Evolutionary conservation across 2,329 filamentous ascomycete species (phyloP).

Genomic region (Diaporthe ampelina): DNA sequence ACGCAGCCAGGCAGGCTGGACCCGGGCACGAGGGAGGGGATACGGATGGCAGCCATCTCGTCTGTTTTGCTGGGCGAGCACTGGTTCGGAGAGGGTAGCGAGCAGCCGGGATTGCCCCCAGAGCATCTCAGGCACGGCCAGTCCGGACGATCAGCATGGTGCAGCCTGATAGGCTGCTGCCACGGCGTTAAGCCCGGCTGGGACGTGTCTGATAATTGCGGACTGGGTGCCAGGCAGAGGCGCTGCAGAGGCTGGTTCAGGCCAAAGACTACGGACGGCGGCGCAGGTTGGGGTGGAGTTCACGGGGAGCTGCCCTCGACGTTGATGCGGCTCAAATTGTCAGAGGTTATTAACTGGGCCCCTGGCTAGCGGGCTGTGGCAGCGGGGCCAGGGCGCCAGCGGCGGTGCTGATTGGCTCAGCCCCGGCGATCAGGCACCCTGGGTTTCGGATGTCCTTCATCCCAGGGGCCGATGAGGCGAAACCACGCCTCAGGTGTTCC

Average conservation of each 20-base stretch:
- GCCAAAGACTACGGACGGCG: slow-evolving; percentile 2
- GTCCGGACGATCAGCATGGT: slow-evolving; percentile 20
- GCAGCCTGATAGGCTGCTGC: slow-evolving; percentile 27
- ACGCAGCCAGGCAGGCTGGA: not conserved
- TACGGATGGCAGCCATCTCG: slow-evolving; percentile 36
- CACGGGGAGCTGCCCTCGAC: slow-evolving; percentile 38
- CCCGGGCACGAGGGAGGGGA: not conserved
- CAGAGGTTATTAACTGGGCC: slow-evolving; percentile 45
- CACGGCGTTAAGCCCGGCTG: slow-evolving; percentile 1
- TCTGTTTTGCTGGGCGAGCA: slow-evolving; percentile 17
- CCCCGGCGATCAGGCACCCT: slow-evolving; percentile 50
- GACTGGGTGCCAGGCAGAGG: not conserved
- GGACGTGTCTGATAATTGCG: slow-evolving; percentile 22
- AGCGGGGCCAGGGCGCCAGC: slow-evolving; percentile 14
- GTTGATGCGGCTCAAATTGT: slow-evolving; percentile 48
- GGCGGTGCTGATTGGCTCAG: not conserved
- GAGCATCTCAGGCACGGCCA: slow-evolving; percentile 23
- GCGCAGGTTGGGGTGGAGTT: slow-evolving; percentile 25
- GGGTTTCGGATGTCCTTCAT: slow-evolving; percentile 53
- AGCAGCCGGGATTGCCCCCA: slow-evolving; percentile 23
- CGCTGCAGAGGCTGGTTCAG: not conserved
- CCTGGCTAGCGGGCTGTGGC: slow-evolving; percentile 46
- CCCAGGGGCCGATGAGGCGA: slow-evolving; percentile 55
- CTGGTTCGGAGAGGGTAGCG: slow-evolving; percentile 20
- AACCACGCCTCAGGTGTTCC: slow-evolving; percentile 46